phyloP scores from a whole-genome alignment of 352 stramenopile genomes.

The Pseudoperonospora humuli region DNA sequence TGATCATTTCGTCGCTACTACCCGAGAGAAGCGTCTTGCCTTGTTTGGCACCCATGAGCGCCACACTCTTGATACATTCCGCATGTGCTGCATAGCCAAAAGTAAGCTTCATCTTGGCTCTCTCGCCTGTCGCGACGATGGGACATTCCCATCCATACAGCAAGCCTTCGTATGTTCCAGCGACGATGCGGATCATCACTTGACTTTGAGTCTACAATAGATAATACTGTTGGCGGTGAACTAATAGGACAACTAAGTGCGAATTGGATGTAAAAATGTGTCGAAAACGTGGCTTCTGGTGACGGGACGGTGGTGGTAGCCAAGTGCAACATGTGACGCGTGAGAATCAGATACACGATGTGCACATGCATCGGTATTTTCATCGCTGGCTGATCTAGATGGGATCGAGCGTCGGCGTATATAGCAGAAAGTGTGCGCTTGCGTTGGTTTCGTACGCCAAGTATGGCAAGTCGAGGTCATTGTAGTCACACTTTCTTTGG shows the following conservation, averaged over 20 bases:
- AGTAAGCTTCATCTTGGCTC: conserved; percentile 70
- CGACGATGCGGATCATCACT: conserved; percentile 72
- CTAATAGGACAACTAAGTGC: conserved; percentile 19
- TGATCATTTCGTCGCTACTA: conserved; percentile 84
- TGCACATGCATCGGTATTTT: conserved; percentile 12
- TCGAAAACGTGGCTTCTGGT: conserved; percentile 3
- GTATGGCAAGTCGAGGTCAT: background rate
- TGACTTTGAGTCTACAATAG: too few species aligned
- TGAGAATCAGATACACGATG: conserved; percentile 11
- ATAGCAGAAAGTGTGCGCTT: conserved; percentile 4
- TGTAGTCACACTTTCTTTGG: conserved; percentile 15
- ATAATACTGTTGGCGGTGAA: conserved; percentile 28
- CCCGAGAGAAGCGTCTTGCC: conserved; percentile 79
- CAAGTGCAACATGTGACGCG: conserved; percentile 31
- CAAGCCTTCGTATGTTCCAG: conserved; percentile 80
- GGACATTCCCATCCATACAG: conserved; percentile 78
- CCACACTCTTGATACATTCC: conserved; percentile 83
- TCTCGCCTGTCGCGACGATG: conserved; percentile 20
- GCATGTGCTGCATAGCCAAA: conserved; percentile 79
- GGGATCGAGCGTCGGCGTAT: conserved; percentile 8
- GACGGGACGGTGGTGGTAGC: conserved; percentile 15
- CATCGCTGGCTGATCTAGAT: conserved; percentile 3
- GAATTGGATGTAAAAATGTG: conserved; percentile 14
- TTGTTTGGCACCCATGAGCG: conserved; percentile 70
- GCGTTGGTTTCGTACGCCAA: conserved; percentile 21